Evolutionary conservation across 495 filamentous ascomycete genomes (phyloP), one percentile per base, ranked within the genome.

Genomic region (Entonaema liquescens): DNA sequence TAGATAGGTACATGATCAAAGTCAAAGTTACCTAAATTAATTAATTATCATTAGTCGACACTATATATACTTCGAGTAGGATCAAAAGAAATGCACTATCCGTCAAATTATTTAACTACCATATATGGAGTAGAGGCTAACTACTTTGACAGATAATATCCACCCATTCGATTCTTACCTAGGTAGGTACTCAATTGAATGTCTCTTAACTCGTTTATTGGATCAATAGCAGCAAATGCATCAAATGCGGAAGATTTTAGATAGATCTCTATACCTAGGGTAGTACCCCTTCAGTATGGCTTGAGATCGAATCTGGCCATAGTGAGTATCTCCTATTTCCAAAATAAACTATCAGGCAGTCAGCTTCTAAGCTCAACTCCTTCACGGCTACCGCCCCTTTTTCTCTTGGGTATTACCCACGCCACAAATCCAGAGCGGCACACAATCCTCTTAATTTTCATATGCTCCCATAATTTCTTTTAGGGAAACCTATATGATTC

Each of bases 61-160:
- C 42, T 47, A 47, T 47, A 47, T 47, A 47, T 42, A 42, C 42
- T 47, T 47, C 17, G 2, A 47, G 19, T 47, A 47, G 42, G 42
- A 47, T 47, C 19, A 47, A 47, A 47, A 47, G 42, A 47, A 2
- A 23, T 1, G 42, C 9, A 12, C 3, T 11, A 23, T 47, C 42
- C 17, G 9, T 21, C 42, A 21, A 19, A 23, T 47, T 21, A 47
- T 47, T 47, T 47, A 9, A 47, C 17, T 21, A 47, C 17, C 19
- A 19, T 19, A n/a, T 47, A 47, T 19, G 42, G 42, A 47, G 17
- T 47, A 47, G 42, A 47, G 42, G 42, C 42, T 21, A 23, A 52
- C 25, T 19, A 19, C 49, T 5, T 52, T 23, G 12, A 52, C 28
- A 52, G 49, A 12, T 5, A 47, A n/a, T 47, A 38, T 11, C 35